These are phyloP conservation scores for Pleoardoris graminearum DNA, from an alignment of 2,329 filamentous ascomycete genomes.

Conservation along the genomic window DNA sequence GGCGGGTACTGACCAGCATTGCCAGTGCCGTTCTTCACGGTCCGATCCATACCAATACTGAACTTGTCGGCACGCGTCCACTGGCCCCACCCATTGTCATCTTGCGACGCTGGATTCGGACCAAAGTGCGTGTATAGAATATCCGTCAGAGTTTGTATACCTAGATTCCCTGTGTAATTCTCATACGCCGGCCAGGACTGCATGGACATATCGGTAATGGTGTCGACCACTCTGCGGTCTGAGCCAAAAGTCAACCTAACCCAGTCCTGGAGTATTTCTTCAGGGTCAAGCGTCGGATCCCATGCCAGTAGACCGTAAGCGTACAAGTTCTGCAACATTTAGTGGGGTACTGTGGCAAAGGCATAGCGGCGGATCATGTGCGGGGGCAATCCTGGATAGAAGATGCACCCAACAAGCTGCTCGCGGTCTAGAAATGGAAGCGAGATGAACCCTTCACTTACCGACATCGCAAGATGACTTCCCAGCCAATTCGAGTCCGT, in stretches of 20 bases:
- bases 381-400: neutral
- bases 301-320: constrained; percentile 70
- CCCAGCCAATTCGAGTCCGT: constrained; percentile 70
- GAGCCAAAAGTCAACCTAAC: constrained; percentile 67
- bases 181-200: constrained; percentile 72
- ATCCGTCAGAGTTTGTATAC: constrained; percentile 70
- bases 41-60: constrained; percentile 72
- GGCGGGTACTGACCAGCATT: constrained; percentile 68
- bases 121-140: constrained; percentile 70
- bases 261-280: constrained; percentile 65
- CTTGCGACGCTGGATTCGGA: constrained; percentile 67
- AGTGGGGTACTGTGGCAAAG: neutral
- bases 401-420: neutral
- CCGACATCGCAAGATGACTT: constrained; percentile 66
- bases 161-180: constrained; percentile 71
- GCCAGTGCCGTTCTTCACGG: constrained; percentile 67
- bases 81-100: constrained; percentile 70
- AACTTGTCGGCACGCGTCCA: constrained; percentile 68
- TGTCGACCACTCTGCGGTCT: constrained; percentile 59
- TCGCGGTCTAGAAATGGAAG: too few species aligned
- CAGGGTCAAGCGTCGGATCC: constrained; percentile 58
- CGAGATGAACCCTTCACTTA: constrained; percentile 14
- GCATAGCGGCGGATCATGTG: neutral
- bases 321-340: constrained; percentile 63
- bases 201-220: constrained; percentile 66